Evolutionary conservation across 2,329 filamentous ascomycete species (phyloP).

Genomic region (Metarhizium anisopliae): DNA sequence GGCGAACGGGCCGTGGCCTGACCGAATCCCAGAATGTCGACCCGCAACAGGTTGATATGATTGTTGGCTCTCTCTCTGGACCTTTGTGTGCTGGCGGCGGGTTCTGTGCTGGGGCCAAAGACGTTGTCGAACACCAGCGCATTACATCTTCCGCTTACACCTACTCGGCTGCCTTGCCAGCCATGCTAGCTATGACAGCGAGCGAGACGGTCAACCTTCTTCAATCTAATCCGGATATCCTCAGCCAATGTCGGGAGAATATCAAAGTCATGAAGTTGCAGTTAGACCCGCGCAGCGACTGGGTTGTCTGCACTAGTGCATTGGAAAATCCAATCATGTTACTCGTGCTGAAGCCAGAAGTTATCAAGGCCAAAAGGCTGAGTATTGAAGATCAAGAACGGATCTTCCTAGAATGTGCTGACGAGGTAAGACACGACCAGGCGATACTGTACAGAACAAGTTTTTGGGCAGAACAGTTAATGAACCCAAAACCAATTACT

Average conservation of each 20-base stretch:
- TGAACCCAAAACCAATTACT: background rate
- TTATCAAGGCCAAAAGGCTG: slow-evolving; percentile 62
- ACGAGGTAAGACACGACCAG: slow-evolving; percentile 60
- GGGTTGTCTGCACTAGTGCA: slow-evolving; percentile 74
- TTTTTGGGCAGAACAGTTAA: background rate
- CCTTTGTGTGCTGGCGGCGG: slow-evolving; percentile 87
- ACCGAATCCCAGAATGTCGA: slow-evolving; percentile 98
- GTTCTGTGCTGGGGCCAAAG: slow-evolving; percentile 85
- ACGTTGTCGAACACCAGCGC: slow-evolving; percentile 93
- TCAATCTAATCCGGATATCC: slow-evolving; percentile 76
- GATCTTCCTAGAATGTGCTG: slow-evolving; percentile 83
- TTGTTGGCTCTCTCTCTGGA: slow-evolving; percentile 84
- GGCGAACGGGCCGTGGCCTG: slow-evolving; percentile 80
- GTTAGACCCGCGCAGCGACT: slow-evolving; percentile 87
- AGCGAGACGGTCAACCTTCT: slow-evolving; percentile 83
- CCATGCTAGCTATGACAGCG: slow-evolving; percentile 89
- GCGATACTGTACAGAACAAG: background rate
- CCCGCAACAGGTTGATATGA: slow-evolving; percentile 89
- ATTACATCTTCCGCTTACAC: slow-evolving; percentile 90
- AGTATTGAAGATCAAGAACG: slow-evolving; percentile 71
- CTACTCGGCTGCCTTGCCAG: slow-evolving; percentile 88
- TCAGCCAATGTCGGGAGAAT: slow-evolving; percentile 73
- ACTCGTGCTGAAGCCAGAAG: slow-evolving; percentile 72
- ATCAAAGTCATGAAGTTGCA: slow-evolving; percentile 78
- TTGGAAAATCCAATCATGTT: slow-evolving; percentile 83